A percentile compares a stretch with the other conserved stretches of the same genome.
Conservation (phyloP, 352 stramenopile species). For the Pythium dissimile region DNA sequence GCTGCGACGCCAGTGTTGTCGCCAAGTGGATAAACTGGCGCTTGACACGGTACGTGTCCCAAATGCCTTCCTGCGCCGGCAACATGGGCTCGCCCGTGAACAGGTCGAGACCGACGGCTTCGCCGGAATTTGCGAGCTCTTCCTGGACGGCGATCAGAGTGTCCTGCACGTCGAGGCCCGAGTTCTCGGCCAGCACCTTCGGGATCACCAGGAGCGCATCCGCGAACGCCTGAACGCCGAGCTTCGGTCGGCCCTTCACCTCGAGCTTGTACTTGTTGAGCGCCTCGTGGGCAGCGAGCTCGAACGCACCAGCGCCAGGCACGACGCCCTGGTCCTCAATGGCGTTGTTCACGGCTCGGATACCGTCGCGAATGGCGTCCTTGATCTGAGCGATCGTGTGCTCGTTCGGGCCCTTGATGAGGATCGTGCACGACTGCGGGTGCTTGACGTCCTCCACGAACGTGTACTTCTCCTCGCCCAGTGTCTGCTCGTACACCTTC, state of each 20-base stretch:
- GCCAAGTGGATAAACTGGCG: constrained; percentile 97
- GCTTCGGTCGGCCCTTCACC: constrained; percentile 95
- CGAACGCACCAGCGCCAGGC: constrained; percentile 96
- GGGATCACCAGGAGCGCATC: constrained; percentile 97
- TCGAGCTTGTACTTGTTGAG: constrained; percentile 79
- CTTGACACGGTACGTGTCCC: constrained; percentile 99
- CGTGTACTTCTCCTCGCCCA: constrained; percentile 99
- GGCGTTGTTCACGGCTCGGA: constrained; percentile 98
- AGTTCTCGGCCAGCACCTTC: constrained; percentile 95
- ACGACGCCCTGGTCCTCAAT: constrained; percentile 97
- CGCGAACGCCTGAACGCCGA: constrained; percentile 97
- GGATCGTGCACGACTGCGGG: constrained; percentile 96
- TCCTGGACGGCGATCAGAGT: constrained; percentile 96
- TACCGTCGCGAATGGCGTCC: constrained; percentile 97
- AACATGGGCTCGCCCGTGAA: constrained; percentile 96
- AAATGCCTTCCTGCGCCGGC: constrained; percentile 95
- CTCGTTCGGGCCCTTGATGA: constrained; percentile 98
- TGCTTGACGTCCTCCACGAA: constrained; percentile 99
- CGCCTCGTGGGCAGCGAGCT: constrained; percentile 91
- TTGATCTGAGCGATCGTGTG: constrained; percentile 99
- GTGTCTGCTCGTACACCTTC: constrained; percentile 97
- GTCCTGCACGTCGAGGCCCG: constrained; percentile 90
- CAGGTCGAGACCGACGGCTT: constrained; percentile 95
- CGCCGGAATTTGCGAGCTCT: constrained; percentile 88
- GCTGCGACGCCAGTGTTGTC: constrained; percentile 97